phyloP scores from a whole-genome alignment of 2,329 filamentous ascomycete species.

The Aspergillus luchuensis region DNA sequence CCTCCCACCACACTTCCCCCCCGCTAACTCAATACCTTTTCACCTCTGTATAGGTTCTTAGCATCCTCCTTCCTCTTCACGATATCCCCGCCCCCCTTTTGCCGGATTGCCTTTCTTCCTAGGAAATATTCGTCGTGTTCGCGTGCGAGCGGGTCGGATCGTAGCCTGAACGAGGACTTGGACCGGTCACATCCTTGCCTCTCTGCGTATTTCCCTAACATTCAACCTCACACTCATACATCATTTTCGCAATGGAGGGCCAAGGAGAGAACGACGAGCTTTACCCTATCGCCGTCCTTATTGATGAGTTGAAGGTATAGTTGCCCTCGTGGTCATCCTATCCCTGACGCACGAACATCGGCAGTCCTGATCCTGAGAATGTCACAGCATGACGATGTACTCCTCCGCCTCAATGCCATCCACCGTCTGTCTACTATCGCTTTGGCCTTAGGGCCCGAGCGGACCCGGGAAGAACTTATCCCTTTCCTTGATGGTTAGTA shows the following conservation, averaged over 20 bases:
- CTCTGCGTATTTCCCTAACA: constrained; percentile 25
- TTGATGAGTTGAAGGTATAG: constrained; percentile 95
- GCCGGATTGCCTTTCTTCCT: constrained; percentile 9
- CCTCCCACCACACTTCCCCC: constrained; percentile 23
- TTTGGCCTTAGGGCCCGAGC: constrained; percentile 89
- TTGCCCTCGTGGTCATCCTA: constrained; percentile 10
- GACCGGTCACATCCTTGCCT: constrained; percentile 32
- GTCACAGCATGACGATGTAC: constrained; percentile 90
- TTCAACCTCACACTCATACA: constrained; percentile 25
- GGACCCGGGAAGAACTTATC: constrained; percentile 97
- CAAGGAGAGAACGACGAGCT: constrained; percentile 95
- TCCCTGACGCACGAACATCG: constrained; percentile 17
- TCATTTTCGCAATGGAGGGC: constrained; percentile 75
- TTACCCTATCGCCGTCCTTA: constrained; percentile 98
- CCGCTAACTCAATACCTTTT: constrained; percentile 21
- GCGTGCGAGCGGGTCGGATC: constrained; percentile 32
- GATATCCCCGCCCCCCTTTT: constrained; percentile 22
- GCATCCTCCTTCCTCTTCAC: constrained; percentile 18
- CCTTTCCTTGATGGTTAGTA: constrained; percentile 95
- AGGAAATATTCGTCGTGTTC: constrained; percentile 24
- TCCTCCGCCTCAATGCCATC: constrained; percentile 96
- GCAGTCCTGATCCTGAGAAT: constrained; percentile 17
- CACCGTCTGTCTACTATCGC: constrained; percentile 98
- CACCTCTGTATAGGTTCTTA: constrained; percentile 18
- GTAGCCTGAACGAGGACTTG: constrained; percentile 35